These are phyloP conservation scores for Luffa aegyptiaca DNA, from an alignment of 306 rosid genomes.

Conservation along the genomic window DNA sequence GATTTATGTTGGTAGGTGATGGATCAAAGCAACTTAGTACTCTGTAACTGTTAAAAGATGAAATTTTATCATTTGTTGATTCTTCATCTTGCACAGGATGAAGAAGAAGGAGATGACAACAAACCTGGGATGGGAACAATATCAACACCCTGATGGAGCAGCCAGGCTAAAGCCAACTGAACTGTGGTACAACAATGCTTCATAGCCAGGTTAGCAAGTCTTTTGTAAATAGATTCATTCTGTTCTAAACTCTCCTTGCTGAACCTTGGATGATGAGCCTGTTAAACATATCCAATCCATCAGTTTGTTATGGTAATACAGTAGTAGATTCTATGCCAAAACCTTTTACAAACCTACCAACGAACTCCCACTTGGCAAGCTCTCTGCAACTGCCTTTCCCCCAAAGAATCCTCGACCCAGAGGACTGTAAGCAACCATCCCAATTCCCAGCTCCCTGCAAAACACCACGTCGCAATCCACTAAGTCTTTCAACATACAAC, in stretches of 20 bases:
- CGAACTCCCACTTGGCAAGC: constrained; percentile 20
- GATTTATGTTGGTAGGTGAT: neutral
- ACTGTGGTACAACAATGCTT: constrained; percentile 37
- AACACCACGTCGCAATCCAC: neutral
- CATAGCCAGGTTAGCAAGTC: constrained; percentile 31
- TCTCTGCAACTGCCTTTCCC: constrained; percentile 53
- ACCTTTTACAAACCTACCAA: constrained; percentile 29
- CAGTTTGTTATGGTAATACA: neutral
- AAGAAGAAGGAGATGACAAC: neutral
- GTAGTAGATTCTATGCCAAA: neutral
- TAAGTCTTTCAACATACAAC: neutral
- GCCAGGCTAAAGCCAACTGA: constrained; percentile 64
- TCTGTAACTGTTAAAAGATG: too few relatives aligned
- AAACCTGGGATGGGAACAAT: constrained; percentile 45
- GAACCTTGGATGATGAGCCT: constrained; percentile 49
- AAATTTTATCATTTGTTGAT: too few relatives aligned
- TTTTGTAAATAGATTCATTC: constrained; percentile 37
- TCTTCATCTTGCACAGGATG: neutral
- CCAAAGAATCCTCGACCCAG: constrained; percentile 71
- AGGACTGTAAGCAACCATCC: constrained; percentile 71
- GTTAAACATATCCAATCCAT: neutral
- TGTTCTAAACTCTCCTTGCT: constrained; percentile 26
- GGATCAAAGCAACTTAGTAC: neutral
- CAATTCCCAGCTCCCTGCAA: constrained; percentile 67
- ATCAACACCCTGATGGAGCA: constrained; percentile 54